A percentile compares a stretch with the other conserved stretches of the same genome.
phyloP scores from a whole-genome alignment of 805 yeast species.

The Nakazawaea pomicola region DNA sequence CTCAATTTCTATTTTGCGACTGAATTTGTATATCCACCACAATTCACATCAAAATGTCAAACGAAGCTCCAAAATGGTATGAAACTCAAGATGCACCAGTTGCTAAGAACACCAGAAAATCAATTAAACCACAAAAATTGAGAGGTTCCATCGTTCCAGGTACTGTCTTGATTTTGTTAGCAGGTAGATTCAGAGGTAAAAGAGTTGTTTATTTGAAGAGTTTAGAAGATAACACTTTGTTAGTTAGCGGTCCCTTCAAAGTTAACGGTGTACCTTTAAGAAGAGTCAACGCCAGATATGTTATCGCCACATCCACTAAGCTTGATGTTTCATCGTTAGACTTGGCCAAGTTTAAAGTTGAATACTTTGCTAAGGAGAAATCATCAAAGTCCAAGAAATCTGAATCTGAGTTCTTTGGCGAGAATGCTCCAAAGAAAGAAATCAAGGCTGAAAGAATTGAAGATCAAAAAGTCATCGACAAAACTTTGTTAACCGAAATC shows the following conservation, averaged over 20 bases:
- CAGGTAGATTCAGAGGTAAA: slow-evolving; percentile 99
- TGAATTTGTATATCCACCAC: no score
- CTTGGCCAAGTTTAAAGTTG: slow-evolving; percentile 86
- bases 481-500: slow-evolving; percentile 87
- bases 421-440: slow-evolving; percentile 72
- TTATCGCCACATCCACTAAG: slow-evolving; percentile 96
- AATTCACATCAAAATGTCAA: slow-evolving; percentile 20
- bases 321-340: slow-evolving; percentile 75
- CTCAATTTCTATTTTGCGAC: no score
- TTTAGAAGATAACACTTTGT: slow-evolving; percentile 95
- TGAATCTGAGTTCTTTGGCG: slow-evolving; percentile 88
- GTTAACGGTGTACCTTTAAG: slow-evolving; percentile 99
- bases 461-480: slow-evolving; percentile 95
- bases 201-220: slow-evolving; percentile 97
- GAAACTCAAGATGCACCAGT: slow-evolving; percentile 88
- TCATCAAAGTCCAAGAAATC: slow-evolving; percentile 74
- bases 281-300: slow-evolving; percentile 98
- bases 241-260: slow-evolving; percentile 99
- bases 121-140: slow-evolving; percentile 88
- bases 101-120: slow-evolving; percentile 86
- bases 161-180: slow-evolving; percentile 92
- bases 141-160: slow-evolving; percentile 97
- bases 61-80: slow-evolving; percentile 83
- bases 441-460: slow-evolving; percentile 90
- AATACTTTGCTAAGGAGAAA: slow-evolving; percentile 96